A percentile compares a stretch with the other conserved stretches of the same genome.
Conservation (phyloP, 1,284 basidiomycete genomes). For the Cryptococcus maquisensis region DNA sequence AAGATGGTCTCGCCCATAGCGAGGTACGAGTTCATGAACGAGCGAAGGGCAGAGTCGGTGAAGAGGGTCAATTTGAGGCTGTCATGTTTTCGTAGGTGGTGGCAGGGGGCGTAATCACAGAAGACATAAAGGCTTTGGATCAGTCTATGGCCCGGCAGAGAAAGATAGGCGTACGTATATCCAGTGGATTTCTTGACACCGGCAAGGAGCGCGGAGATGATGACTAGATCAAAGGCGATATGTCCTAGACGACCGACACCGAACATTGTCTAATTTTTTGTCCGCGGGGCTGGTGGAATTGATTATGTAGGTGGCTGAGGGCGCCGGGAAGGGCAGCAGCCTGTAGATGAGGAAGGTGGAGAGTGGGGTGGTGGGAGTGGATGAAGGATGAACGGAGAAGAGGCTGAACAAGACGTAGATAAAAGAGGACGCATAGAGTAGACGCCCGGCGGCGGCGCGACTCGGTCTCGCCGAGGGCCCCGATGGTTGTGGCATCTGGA, state of each 20-base stretch:
- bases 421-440: too few species aligned
- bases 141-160: not conserved
- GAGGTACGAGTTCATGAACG: constrained; percentile 74
- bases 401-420: too few species aligned
- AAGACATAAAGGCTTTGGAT: not conserved
- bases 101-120: not conserved
- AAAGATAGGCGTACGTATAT: constrained; percentile 63
- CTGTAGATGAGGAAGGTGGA: too few species aligned
- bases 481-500: too few species aligned
- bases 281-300: too few species aligned
- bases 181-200: constrained; percentile 87
- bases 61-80: constrained; percentile 60
- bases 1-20: constrained; percentile 85
- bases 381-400: too few species aligned
- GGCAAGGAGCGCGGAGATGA: constrained; percentile 86
- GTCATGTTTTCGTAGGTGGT: not conserved
- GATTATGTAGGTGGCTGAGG: too few species aligned
- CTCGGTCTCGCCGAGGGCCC: too few species aligned
- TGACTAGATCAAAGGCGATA: constrained; percentile 76
- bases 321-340: too few species aligned
- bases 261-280: constrained; percentile 54
- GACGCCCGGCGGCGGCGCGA: too few species aligned
- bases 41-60: constrained; percentile 67
- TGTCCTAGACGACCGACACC: constrained; percentile 80
- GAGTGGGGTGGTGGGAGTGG: too few species aligned